phyloP scores from a whole-genome alignment of 345 rosid genomes.

The Camelina neglecta region DNA sequence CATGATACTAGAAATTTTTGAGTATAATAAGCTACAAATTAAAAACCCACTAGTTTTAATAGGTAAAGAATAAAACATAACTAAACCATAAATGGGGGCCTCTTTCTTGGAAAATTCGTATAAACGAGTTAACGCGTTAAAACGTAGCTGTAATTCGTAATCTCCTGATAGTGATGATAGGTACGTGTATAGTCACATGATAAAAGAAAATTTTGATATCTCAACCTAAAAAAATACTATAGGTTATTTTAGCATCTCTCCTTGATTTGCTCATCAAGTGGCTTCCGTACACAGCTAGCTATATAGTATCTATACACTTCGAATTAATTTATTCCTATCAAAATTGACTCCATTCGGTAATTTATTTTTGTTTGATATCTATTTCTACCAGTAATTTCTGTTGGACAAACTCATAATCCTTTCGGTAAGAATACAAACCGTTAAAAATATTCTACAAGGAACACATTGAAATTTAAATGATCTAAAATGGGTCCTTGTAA shows the following conservation, averaged over 20 bases:
- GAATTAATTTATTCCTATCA: slow-evolving; percentile 16
- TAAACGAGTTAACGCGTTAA: slow-evolving; percentile 38
- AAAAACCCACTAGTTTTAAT: background rate
- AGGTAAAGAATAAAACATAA: slow-evolving; percentile 29
- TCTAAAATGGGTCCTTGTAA: background rate
- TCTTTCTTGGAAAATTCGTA: slow-evolving; percentile 38
- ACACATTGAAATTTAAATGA: background rate
- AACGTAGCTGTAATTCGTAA: slow-evolving; percentile 45
- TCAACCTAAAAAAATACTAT: slow-evolving; percentile 9
- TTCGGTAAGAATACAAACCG: background rate
- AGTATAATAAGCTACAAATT: background rate
- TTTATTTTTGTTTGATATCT: background rate
- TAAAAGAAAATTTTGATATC: slow-evolving; percentile 1
- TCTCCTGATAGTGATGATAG: slow-evolving; percentile 35
- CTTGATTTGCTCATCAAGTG: slow-evolving; percentile 44
- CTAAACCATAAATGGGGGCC: slow-evolving; percentile 2
- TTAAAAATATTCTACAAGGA: too few species aligned
- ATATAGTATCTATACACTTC: background rate
- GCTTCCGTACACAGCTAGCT: slow-evolving; percentile 46
- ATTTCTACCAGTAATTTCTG: background rate
- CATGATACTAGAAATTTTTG: slow-evolving; percentile 3
- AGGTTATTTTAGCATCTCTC: slow-evolving; percentile 20
- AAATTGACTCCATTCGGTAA: slow-evolving; percentile 11
- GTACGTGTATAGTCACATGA: slow-evolving; percentile 27
- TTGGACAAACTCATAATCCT: background rate